Base-by-base conservation (phyloP, 257 asterid genomes). In the Scutellaria minor region DNA sequence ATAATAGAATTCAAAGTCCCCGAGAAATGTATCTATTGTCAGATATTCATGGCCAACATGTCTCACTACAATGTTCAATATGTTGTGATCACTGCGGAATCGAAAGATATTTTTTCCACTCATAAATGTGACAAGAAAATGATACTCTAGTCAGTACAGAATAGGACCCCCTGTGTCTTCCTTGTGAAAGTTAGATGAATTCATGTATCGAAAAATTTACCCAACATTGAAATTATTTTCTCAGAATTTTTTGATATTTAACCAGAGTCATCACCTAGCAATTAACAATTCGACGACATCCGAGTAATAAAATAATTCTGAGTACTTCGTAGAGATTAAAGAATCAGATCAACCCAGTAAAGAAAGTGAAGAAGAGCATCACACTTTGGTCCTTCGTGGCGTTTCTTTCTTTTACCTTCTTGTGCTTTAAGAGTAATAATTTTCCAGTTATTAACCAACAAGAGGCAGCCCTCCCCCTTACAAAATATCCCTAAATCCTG, bases 391-490 rank as follows among this genome's bases (percentile, higher is more conserved):
- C 74, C 78, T 54, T 48, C 71, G 41, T 55, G 53, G 57, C 71
- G 75, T 72, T 54, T 68, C 45, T 56, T 37, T 45, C 39, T 54
- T 79, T 56, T 56, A 56, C 57, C 50, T 58, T 54, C 65, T 66
- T 31, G 14, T 31, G 65, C 69, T 42, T 66, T 50, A 45, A 44
- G 59, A 62, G 65, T 65, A 70, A 12, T 39, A 57, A 51, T 60
- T 75, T 46, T 66, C 75, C 62, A 37, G 54, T 78, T 64, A 51
- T 58, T 69, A 79, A 64, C 78, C 57, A 78, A 52, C 51, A 54
- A 72, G 66, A 64, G 44, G 73, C 50, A 79, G 47, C 27, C 70
- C 60, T 59, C 10, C 42, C 72, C 70, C 65, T 14, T 40, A 60
- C n/a, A 24, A 77, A 80, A 71, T 58, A 75, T 65, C 53, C 41